A percentile compares a stretch with the other conserved stretches of the same genome.
Conservation (phyloP, 345 rosid genomes). For the Hibiscus syriacus region DNA sequence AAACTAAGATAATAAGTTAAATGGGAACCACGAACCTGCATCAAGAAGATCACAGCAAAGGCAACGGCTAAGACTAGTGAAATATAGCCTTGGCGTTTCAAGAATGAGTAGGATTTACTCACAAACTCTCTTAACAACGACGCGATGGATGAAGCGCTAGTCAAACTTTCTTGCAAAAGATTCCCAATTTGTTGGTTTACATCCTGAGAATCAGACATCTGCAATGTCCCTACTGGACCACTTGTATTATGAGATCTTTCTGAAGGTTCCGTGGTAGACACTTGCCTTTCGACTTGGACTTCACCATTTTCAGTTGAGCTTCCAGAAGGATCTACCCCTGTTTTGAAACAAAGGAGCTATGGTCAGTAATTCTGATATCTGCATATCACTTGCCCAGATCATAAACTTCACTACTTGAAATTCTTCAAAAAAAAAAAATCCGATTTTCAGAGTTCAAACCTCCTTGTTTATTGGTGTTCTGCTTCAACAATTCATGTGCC, state of each 20-base stretch:
- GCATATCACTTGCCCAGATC: neutral
- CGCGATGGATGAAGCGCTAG: slow-evolving; percentile 13
- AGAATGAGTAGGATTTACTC: slow-evolving; percentile 29
- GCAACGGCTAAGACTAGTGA: slow-evolving; percentile 50
- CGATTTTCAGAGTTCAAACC: slow-evolving; percentile 28
- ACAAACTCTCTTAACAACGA: slow-evolving; percentile 28
- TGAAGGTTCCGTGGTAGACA: slow-evolving; percentile 22
- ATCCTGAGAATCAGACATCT: slow-evolving; percentile 20
- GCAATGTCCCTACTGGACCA: slow-evolving; percentile 18
- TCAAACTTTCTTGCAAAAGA: slow-evolving; percentile 24
- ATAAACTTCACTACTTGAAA: neutral
- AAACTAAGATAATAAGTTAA: neutral
- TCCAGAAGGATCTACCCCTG: slow-evolving; percentile 23
- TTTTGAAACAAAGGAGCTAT: slow-evolving; percentile 4
- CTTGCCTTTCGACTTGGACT: slow-evolving; percentile 25
- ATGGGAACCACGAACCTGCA: slow-evolving; percentile 57
- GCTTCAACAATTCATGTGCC: slow-evolving; percentile 72
- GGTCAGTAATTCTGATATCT: neutral
- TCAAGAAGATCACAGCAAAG: slow-evolving; percentile 63
- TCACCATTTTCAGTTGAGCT: slow-evolving; percentile 24
- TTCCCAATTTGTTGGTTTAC: slow-evolving; percentile 16
- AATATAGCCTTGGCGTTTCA: slow-evolving; percentile 50
- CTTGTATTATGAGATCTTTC: slow-evolving; percentile 24
- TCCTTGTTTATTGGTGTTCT: slow-evolving; percentile 52
- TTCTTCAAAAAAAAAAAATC: neutral